These are phyloP conservation scores for Citrus glauca DNA, from an alignment of 345 rosid genomes.

Conservation along the genomic window DNA sequence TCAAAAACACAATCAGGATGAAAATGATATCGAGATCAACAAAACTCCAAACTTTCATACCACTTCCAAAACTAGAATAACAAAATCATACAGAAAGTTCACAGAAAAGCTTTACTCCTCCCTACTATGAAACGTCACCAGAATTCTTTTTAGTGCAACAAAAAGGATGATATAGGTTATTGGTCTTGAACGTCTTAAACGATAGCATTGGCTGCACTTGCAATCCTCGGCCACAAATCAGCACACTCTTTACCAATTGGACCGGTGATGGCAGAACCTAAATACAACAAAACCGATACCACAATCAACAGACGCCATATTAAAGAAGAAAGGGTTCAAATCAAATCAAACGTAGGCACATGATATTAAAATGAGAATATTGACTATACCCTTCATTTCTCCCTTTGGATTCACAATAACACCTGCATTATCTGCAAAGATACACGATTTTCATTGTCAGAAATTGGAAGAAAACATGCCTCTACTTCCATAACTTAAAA, in stretches of 20 bases:
- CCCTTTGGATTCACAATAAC: constrained; percentile 93
- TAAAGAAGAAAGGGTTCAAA: background rate
- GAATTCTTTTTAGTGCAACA: too few species aligned
- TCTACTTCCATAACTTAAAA: background rate
- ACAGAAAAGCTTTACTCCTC: too few species aligned
- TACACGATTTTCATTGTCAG: constrained; percentile 20
- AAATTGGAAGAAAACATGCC: background rate
- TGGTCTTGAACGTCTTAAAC: constrained; percentile 18
- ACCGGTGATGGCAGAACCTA: constrained; percentile 91
- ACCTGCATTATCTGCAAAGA: constrained; percentile 81
- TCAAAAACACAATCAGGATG: too few species aligned
- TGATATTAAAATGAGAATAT: background rate
- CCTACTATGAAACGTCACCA: too few species aligned
- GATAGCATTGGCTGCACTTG: constrained; percentile 87
- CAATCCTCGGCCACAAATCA: constrained; percentile 94
- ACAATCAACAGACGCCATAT: background rate
- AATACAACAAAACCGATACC: background rate
- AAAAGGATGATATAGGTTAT: too few species aligned
- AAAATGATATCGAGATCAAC: too few species aligned
- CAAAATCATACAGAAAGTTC: too few species aligned
- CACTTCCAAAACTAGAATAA: too few species aligned
- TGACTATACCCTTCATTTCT: constrained; percentile 80
- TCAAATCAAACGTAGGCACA: background rate
- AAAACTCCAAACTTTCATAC: too few species aligned
- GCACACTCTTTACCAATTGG: constrained; percentile 96